These are phyloP conservation scores for Shiraia sp. DNA, from an alignment of 2,329 filamentous ascomycete species.

Conservation along the genomic window DNA sequence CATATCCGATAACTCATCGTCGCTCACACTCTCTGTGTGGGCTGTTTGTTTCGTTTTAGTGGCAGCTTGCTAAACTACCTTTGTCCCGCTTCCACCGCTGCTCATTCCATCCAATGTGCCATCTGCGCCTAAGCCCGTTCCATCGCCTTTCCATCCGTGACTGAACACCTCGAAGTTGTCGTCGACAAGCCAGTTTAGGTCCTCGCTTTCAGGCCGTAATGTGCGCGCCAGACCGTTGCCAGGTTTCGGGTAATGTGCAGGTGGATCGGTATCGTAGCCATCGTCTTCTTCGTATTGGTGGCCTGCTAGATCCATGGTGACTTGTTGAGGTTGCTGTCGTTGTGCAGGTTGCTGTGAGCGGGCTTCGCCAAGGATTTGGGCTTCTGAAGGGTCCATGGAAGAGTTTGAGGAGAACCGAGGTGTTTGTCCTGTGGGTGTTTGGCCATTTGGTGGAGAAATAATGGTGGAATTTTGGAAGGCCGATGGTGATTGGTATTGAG, in stretches of 20 bases:
- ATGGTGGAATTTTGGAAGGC: constrained; percentile 9
- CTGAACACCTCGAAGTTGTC: constrained; percentile 63
- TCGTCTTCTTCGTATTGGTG: constrained; percentile 49
- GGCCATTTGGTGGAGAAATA: constrained; percentile 37
- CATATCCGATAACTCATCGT: constrained; percentile 7
- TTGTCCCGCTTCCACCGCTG: constrained; percentile 16
- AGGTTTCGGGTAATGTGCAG: constrained; percentile 64
- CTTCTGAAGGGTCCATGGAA: constrained; percentile 36
- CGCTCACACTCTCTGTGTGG: background rate
- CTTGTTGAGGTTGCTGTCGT: constrained; percentile 3
- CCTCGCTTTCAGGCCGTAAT: constrained; percentile 60
- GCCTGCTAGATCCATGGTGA: constrained; percentile 24
- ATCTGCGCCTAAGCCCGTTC: constrained; percentile 36
- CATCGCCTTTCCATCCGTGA: constrained; percentile 49
- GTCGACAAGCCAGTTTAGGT: constrained; percentile 66
- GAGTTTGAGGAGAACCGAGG: constrained; percentile 26
- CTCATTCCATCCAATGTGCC: constrained; percentile 21
- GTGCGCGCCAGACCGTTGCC: constrained; percentile 62
- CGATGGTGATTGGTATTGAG: constrained; percentile 16
- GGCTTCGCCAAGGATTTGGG: constrained; percentile 36
- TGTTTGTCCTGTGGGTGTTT: constrained; percentile 19
- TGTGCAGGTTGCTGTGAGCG: constrained; percentile 15
- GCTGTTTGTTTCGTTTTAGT: background rate
- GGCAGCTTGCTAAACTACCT: constrained; percentile 16
- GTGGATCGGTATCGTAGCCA: constrained; percentile 57